phyloP scores from a whole-genome alignment of 257 asterid species.

The Solanum clarkiae region DNA sequence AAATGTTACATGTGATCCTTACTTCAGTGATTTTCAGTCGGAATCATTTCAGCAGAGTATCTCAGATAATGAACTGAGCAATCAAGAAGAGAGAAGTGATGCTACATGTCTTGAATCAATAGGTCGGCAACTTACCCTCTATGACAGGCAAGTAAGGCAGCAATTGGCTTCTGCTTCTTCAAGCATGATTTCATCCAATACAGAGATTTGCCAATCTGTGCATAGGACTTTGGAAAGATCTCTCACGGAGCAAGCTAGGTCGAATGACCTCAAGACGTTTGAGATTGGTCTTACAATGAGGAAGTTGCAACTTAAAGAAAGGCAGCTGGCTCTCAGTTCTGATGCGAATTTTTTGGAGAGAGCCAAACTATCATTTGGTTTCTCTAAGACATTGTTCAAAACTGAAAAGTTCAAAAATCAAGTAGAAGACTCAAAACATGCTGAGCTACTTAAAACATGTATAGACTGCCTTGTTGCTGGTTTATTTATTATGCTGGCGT shows the following conservation, averaged over 20 bases:
- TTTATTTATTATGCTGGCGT: slow-evolving; percentile 48
- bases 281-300: slow-evolving; percentile 60
- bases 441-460: slow-evolving; percentile 63
- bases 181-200: slow-evolving; percentile 11
- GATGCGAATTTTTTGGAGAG: slow-evolving; percentile 57
- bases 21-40: slow-evolving; percentile 2
- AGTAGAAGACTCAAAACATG: slow-evolving; percentile 53
- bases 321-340: slow-evolving; percentile 38
- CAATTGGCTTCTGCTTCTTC: slow-evolving; percentile 26
- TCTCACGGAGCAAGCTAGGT: slow-evolving; percentile 67
- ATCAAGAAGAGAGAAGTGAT: slow-evolving; percentile 22
- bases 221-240: slow-evolving; percentile 51
- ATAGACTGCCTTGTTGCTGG: slow-evolving; percentile 78
- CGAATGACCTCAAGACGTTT: slow-evolving; percentile 63
- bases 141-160: slow-evolving; percentile 19
- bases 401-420: slow-evolving; percentile 70
- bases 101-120: slow-evolving; percentile 2
- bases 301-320: slow-evolving; percentile 61
- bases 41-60: slow-evolving; percentile 10
- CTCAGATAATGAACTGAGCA: background rate
- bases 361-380: slow-evolving; percentile 70
- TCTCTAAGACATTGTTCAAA: slow-evolving; percentile 62
- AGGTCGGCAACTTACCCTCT: slow-evolving; percentile 39
- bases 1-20: slow-evolving; percentile 8
- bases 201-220: slow-evolving; percentile 15